phyloP scores from a whole-genome alignment of 108 stramenopile genomes.

The Skeletonema costatum region DNA sequence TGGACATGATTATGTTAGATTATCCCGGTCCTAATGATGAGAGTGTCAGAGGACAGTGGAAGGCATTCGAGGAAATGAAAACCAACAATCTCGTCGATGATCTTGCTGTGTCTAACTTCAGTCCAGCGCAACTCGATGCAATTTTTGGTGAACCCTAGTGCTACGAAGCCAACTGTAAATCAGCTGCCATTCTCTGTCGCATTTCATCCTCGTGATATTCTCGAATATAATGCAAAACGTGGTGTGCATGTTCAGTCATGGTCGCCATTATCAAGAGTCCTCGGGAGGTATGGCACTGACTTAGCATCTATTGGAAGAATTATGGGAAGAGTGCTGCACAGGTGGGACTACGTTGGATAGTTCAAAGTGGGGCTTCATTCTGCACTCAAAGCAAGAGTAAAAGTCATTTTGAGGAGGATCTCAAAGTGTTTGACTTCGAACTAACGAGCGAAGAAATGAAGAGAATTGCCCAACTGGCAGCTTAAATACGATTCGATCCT shows the following conservation, averaged over 20 bases:
- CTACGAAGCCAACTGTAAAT: constrained; percentile 69
- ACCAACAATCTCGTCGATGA: constrained; percentile 48
- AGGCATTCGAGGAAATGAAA: constrained; percentile 71
- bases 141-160: constrained; percentile 53
- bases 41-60: constrained; percentile 79
- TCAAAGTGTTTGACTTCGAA: constrained; percentile 79
- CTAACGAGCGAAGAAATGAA: constrained; percentile 72
- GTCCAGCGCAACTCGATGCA: constrained; percentile 63
- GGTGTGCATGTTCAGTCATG: constrained; percentile 76
- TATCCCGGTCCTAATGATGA: constrained; percentile 80
- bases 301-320: constrained; percentile 64
- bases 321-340: constrained; percentile 78
- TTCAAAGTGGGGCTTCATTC: constrained; percentile 72
- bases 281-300: constrained; percentile 38
- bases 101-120: constrained; percentile 75
- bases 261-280: constrained; percentile 65
- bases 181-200: constrained; percentile 72
- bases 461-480: constrained; percentile 27
- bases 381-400: constrained; percentile 65
- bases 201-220: constrained; percentile 60
- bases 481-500: neutral
- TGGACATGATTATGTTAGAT: constrained; percentile 84
- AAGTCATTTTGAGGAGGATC: constrained; percentile 70
- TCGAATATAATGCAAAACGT: constrained; percentile 64
- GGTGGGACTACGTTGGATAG: constrained; percentile 79